Base-by-base conservation (phyloP, 2,329 filamentous ascomycete species). In the Dactylella cylindrospora region DNA sequence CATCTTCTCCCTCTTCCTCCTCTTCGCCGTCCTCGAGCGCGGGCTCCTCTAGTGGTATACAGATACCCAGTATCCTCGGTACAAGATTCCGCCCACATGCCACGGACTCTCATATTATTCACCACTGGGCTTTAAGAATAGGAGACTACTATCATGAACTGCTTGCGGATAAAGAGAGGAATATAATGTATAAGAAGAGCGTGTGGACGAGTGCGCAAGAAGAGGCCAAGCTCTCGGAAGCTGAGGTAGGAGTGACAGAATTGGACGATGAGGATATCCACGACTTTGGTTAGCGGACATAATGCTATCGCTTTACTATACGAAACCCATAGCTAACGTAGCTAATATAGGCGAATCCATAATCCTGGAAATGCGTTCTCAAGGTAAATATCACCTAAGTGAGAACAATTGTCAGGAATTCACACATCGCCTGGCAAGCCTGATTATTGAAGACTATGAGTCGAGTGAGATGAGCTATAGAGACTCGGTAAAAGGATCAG, bases 401-500 rank as follows among this genome's bases (percentile, higher is more conserved):
- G 6, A 13, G 5, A 35, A 35, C 32, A 35, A 35, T 15, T 35
- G 32, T 13, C 32, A 35, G 32, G 32, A 35, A 13, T 35, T 35
- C 32, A 13, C 32, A 13, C 32, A 35, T 35, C n/a, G 32, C 12
- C n/a, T 35, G 32, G 32, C 32, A 35, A 13, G 32, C 32, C n/a
- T 13, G n/a, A 35, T 35, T 13, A 12, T 13, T 35, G n/a, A 12
- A 12, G n/a, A 35, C 32, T 35, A 35, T 15, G n/a, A 35, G n/a
- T 35, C 32, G n/a, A 35, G 32, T 13, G 32, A 6, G 32, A 35
- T 35, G 32, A 35, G 5, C 5, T 5, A 15, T 15, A 6, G 32
- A 15, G 32, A 35, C n/a, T 35, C 32, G n/a, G n/a, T 35, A 12
- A 35, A 35, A 35, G n/a, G n/a, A n/a, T n/a, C n/a, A n/a, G n/a